These are phyloP conservation scores for Aspergillus piperis DNA, from an alignment of 2,329 filamentous ascomycete genomes.

Conservation along the genomic window DNA sequence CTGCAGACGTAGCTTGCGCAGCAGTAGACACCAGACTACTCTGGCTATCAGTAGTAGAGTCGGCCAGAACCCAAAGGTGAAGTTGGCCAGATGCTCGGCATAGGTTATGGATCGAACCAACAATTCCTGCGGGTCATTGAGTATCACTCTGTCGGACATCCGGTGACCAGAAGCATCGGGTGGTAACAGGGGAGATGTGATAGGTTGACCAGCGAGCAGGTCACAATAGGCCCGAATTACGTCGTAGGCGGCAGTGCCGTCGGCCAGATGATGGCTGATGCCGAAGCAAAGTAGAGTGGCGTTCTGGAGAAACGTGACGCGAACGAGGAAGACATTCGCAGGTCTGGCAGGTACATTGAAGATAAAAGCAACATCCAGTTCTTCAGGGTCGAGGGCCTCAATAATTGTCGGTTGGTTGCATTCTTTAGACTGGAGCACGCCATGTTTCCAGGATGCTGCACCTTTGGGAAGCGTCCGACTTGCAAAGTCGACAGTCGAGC, in stretches of 20 bases:
- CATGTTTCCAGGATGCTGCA: background rate
- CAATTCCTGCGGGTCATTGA: too few relatives aligned
- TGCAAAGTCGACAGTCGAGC: background rate
- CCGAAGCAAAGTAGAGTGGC: conserved; percentile 1
- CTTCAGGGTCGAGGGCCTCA: background rate
- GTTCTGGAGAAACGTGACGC: conserved; percentile 1
- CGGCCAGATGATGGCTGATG: conserved; percentile 1
- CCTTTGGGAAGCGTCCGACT: background rate
- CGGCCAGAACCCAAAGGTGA: background rate
- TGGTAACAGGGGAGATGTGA: background rate
- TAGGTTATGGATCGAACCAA: background rate
- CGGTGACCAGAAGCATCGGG: background rate
- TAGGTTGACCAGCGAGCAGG: background rate
- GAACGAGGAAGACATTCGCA: background rate
- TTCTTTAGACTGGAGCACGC: background rate
- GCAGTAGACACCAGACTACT: background rate
- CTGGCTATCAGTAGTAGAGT: background rate
- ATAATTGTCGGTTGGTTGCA: background rate
- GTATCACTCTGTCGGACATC: background rate
- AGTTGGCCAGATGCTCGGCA: background rate
- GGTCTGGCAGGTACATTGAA: background rate
- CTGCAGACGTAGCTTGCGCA: background rate
- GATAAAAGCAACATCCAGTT: background rate
- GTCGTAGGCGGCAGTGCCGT: conserved; percentile 1
- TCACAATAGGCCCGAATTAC: conserved; percentile 5